A percentile compares a stretch with the other conserved stretches of the same genome.
Evolutionary conservation across 768 basidiomycete genomes (phyloP).

Genomic region (Psilocybe sp.): DNA sequence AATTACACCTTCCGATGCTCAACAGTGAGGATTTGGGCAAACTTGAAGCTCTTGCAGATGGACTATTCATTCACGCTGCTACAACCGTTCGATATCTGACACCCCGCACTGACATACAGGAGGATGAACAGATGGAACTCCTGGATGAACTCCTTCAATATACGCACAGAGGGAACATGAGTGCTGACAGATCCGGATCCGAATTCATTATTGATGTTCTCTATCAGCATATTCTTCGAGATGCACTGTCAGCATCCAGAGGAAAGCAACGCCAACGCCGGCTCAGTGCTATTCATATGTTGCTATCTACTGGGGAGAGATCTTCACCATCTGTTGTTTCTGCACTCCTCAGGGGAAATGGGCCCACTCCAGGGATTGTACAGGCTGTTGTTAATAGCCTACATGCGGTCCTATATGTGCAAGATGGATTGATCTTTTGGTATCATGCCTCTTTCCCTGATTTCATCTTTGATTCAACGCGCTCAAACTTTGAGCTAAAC

Average conservation of each 20-base stretch:
- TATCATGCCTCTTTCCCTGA: slow-evolving; percentile 10
- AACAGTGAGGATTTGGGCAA: background rate
- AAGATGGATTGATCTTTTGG: slow-evolving; percentile 1
- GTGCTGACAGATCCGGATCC: too few species aligned
- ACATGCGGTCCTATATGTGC: slow-evolving; percentile 8
- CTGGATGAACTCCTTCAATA: too few species aligned
- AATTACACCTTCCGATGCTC: too few species aligned
- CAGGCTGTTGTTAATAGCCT: background rate
- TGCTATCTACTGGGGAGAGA: background rate
- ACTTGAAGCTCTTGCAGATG: slow-evolving; percentile 14
- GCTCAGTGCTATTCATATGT: too few species aligned
- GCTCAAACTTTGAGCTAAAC: background rate
- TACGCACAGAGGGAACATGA: too few species aligned
- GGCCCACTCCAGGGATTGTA: background rate
- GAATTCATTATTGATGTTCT: too few species aligned
- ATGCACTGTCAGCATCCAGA: too few species aligned
- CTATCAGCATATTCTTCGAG: too few species aligned
- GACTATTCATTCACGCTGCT: slow-evolving; percentile 27
- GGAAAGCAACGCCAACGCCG: too few species aligned
- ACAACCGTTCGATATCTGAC: slow-evolving; percentile 19
- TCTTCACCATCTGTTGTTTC: background rate
- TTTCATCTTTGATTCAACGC: slow-evolving; percentile 5
- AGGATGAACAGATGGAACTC: background rate
- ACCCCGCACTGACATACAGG: background rate
- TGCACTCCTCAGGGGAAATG: background rate